Base-by-base conservation (phyloP, 2,329 filamentous ascomycete genomes). In the Fusarium sacchari region DNA sequence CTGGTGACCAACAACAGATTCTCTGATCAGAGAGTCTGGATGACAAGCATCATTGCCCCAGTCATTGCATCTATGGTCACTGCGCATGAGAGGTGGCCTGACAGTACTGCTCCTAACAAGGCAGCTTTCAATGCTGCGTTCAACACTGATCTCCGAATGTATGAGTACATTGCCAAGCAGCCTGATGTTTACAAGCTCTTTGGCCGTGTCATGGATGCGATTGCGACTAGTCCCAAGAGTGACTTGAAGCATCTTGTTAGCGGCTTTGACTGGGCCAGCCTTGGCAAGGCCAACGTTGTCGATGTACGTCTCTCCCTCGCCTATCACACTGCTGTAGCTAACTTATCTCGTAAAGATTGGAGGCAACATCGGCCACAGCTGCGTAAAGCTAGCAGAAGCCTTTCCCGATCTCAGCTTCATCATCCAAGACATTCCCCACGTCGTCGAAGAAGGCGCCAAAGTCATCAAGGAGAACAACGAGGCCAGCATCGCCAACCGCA, bases 261-360 rank as follows among this genome's bases (percentile, higher is more conserved):
- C 17, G 59, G 59, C 20, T 61, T 61, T 15, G 39, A 57, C 12
- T 61, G 59, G 59, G 59, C 37, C 0, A 17, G 49, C 1, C 59
- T 61, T n/a, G 59, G 59, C 6, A 57, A 37, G 10, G 37, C 49
- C 7, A 44, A 7, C 1, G 37, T 61, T 9, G 39, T 61, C 2
- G 59, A 61, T 56, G 59, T 61, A 37, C 37, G 37, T 36, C 9
- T 28, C 0, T 13, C 13, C 13, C 13, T 0, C 20, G 3, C 9
- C 9, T 2, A 4, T 22, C 6, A 28, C 0, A 22, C 1, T 7
- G 14, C 6, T 11, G 1, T 11, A 1, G 1, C 26, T 47, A 28
- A 47, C 20, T 0, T 7, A 15, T 3, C 4, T 28, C 9, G 4
- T 11, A 3, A 22, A 60, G 59, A 36, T 62, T 9, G 59, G 59